phyloP scores from a whole-genome alignment of 169 alveolate genomes.

The Plasmodium falciparum region DNA sequence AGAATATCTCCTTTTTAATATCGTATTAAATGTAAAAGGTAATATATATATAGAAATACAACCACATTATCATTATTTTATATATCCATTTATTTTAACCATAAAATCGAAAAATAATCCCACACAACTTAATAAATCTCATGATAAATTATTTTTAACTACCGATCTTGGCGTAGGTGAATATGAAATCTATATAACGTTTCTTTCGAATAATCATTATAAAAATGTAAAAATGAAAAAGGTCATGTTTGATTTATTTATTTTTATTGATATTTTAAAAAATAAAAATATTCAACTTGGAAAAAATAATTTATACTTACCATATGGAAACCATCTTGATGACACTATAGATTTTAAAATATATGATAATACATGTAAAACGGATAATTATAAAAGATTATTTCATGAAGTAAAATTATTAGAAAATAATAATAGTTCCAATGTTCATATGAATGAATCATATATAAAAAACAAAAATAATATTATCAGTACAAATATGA shows the following conservation, averaged over 20 bases:
- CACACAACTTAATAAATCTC: too few species aligned
- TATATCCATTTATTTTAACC: conserved; percentile 30
- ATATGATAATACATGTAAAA: conserved; percentile 6
- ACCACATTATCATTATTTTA: conserved; percentile 58
- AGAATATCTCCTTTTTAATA: conserved; percentile 6
- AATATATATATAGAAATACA: conserved; percentile 45
- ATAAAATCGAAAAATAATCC: conserved; percentile 3
- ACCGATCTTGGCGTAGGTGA: conserved; percentile 25
- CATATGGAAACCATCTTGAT: neutral
- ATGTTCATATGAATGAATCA: too few species aligned
- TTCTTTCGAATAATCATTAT: neutral
- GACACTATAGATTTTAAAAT: neutral
- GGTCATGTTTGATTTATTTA: conserved; percentile 32
- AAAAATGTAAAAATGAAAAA: conserved; percentile 3
- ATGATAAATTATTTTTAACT: conserved; percentile 9
- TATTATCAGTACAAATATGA: conserved; percentile 13
- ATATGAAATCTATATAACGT: conserved; percentile 20
- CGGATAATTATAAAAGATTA: conserved; percentile 14
- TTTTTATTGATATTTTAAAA: neutral
- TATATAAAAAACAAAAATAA: neutral
- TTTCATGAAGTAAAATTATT: conserved; percentile 25
- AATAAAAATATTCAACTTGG: neutral
- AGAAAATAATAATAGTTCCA: neutral
- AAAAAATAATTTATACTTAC: neutral
- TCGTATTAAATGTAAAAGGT: conserved; percentile 7